Percentiles rank a stretch among this genome's conserved stretches.
Evolutionary conservation across 2,329 filamentous ascomycete species (phyloP).

Genomic region (Rutstroemia sp.): DNA sequence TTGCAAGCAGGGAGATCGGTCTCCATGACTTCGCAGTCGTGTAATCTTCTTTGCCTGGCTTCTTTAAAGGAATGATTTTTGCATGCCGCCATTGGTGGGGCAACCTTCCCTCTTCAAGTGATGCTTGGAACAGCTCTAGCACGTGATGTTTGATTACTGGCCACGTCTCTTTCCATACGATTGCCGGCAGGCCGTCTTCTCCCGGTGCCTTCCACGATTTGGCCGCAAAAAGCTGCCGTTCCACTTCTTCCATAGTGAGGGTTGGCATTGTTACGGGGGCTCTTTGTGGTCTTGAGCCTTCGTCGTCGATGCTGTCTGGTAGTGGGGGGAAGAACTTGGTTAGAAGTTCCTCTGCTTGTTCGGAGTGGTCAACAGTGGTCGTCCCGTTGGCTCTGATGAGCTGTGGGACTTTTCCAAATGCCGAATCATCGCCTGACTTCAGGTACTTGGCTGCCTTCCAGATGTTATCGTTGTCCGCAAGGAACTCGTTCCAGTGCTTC

Average conservation of each 20-base stretch:
- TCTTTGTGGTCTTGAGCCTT: conserved; percentile 2
- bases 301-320: background rate
- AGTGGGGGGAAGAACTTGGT: conserved; percentile 3
- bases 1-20: background rate
- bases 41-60: conserved; percentile 25
- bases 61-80: conserved; percentile 28
- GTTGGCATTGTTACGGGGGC: background rate
- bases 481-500: conserved; percentile 24
- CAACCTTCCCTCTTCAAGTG: conserved; percentile 12
- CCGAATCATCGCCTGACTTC: background rate
- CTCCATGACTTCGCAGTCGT: conserved; percentile 21
- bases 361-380: background rate
- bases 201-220: conserved; percentile 6
- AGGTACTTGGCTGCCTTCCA: conserved; percentile 11
- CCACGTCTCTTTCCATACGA: conserved; percentile 23
- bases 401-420: background rate
- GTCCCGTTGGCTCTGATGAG: background rate
- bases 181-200: conserved; percentile 14
- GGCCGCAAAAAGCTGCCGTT: background rate
- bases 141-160: conserved; percentile 20
- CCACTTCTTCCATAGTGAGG: conserved; percentile 1
- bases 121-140: conserved; percentile 17
- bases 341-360: conserved; percentile 4
- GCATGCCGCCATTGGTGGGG: conserved; percentile 21
- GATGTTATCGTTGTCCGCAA: conserved; percentile 27